Percentiles rank a stretch among this genome's conserved stretches.
Evolutionary conservation across 257 asterid species (phyloP).

Genomic region (Verbena officinalis): DNA sequence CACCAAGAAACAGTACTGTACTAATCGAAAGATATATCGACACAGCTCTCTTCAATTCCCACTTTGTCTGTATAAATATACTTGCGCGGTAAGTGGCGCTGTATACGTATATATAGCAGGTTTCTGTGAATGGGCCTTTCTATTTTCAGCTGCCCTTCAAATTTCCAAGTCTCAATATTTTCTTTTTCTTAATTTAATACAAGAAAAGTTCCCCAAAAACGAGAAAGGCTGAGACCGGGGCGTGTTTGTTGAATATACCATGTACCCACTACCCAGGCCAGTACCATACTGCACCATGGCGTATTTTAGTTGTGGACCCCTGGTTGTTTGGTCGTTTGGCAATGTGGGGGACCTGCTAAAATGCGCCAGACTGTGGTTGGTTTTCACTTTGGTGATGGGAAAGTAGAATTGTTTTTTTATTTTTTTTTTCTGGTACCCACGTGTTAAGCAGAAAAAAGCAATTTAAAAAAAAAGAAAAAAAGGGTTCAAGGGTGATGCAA

Average conservation of each 20-base stretch:
- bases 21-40: constrained; percentile 17
- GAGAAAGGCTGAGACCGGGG: constrained; percentile 6
- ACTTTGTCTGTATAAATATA: constrained; percentile 25
- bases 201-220: constrained; percentile 23
- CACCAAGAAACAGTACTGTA: neutral
- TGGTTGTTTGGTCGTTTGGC: constrained; percentile 27
- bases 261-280: too few species aligned
- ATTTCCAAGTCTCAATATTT: constrained; percentile 34
- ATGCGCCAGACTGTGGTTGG: constrained; percentile 32
- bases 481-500: constrained; percentile 32
- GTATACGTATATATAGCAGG: constrained; percentile 33
- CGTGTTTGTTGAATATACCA: constrained; percentile 27
- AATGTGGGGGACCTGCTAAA: constrained; percentile 36
- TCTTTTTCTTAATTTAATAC: neutral
- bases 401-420: too few species aligned
- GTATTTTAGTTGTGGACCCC: constrained; percentile 42
- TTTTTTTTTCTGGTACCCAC: neutral
- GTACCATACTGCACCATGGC: constrained; percentile 26
- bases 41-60: constrained; percentile 28
- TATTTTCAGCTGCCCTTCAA: constrained; percentile 44
- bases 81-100: constrained; percentile 19
- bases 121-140: constrained; percentile 33
- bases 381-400: neutral
- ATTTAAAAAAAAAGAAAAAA: neutral
- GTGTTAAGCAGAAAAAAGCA: constrained; percentile 15